Percentiles rank a stretch among this genome's conserved stretches.
Conservation (phyloP, 768 basidiomycete species). For the Collybiopsis luxurians region DNA sequence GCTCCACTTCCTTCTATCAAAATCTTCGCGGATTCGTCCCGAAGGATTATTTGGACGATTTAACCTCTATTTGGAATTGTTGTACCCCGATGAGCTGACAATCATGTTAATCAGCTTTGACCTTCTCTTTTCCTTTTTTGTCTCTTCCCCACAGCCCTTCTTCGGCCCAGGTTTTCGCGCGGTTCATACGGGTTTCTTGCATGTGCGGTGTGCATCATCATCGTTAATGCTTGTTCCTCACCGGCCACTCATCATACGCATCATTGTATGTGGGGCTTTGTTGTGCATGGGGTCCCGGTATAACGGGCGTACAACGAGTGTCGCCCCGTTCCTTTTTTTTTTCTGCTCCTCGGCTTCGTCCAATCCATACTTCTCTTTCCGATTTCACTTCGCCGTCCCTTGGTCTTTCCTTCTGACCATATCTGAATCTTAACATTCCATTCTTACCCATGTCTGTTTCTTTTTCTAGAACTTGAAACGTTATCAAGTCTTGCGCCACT, state of each 20-base stretch:
- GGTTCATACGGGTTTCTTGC: slow-evolving; percentile 22
- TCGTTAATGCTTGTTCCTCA: neutral
- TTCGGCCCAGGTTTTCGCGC: slow-evolving; percentile 17
- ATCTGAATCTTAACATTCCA: neutral
- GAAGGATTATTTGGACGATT: neutral
- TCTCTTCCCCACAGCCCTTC: slow-evolving; percentile 1
- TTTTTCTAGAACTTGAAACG: slow-evolving; percentile 51
- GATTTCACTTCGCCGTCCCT: slow-evolving; percentile 5
- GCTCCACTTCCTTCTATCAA: neutral
- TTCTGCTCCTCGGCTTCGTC: neutral
- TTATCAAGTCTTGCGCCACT: slow-evolving; percentile 42
- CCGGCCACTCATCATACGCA: neutral
- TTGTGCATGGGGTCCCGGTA: too few relatives aligned
- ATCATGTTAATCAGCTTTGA: slow-evolving; percentile 4
- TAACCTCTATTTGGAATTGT: neutral
- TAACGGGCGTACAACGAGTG: too few relatives aligned
- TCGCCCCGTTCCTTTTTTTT: neutral
- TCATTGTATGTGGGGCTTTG: neutral
- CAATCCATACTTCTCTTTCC: neutral
- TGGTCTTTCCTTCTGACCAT: neutral
- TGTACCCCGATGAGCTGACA: neutral
- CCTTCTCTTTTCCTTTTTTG: slow-evolving; percentile 1
- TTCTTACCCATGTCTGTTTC: neutral
- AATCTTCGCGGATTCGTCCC: slow-evolving; percentile 1
- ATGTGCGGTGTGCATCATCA: neutral